A percentile compares a stretch with the other conserved stretches of the same genome.
phyloP scores from a whole-genome alignment of 2,329 filamentous ascomycete genomes.

The Drechslera avenae region DNA sequence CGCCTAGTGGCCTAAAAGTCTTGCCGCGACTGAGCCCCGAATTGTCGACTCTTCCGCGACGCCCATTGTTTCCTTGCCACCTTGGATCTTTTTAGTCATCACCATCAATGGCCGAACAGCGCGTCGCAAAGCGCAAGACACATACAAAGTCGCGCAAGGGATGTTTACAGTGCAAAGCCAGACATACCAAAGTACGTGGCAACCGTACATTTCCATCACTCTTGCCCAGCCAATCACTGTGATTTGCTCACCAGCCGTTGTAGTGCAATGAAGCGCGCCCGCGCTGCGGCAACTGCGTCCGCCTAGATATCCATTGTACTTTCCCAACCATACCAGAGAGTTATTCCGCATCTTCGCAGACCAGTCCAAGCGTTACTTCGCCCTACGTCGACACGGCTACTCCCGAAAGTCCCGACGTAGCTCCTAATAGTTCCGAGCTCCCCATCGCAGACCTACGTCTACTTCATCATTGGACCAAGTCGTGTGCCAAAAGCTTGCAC shows the following conservation, averaged over 20 bases:
- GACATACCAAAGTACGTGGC: slow-evolving; percentile 39
- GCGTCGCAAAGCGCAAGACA: slow-evolving; percentile 37
- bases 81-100: neutral
- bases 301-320: slow-evolving; percentile 38
- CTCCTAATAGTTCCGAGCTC: slow-evolving; percentile 21
- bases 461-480: slow-evolving; percentile 38
- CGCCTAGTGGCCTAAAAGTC: slow-evolving; percentile 7
- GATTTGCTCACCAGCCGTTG: neutral
- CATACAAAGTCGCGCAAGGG: slow-evolving; percentile 42
- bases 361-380: slow-evolving; percentile 19
- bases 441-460: slow-evolving; percentile 35
- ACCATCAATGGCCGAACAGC: slow-evolving; percentile 25
- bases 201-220: neutral
- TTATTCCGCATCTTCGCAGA: slow-evolving; percentile 25
- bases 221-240: slow-evolving; percentile 14
- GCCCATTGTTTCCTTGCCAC: slow-evolving; percentile 1
- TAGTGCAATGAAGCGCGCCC: slow-evolving; percentile 42
- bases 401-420: slow-evolving; percentile 13
- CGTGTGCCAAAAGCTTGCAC: slow-evolving; percentile 27
- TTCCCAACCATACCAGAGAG: slow-evolving; percentile 30
- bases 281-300: slow-evolving; percentile 38
- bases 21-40: neutral
- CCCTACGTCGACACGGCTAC: slow-evolving; percentile 6
- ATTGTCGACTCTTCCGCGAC: slow-evolving; percentile 1
- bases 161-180: slow-evolving; percentile 40